Evolutionary conservation across 2,329 filamentous ascomycete genomes (phyloP).

Genomic region (Pseudogymnoascus sp.): DNA sequence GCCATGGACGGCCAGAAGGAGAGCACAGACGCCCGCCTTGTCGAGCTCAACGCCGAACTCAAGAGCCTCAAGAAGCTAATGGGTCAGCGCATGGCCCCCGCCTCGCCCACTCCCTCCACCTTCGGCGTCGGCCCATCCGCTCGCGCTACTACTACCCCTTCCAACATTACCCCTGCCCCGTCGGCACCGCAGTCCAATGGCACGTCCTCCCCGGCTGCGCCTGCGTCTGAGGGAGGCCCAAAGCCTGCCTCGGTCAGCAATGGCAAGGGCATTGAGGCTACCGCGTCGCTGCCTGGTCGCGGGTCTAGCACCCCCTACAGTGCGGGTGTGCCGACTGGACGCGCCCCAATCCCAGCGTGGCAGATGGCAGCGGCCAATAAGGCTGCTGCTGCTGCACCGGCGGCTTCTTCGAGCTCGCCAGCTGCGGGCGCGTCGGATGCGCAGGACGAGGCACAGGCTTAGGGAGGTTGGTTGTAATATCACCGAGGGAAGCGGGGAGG

Average conservation of each 20-base stretch:
- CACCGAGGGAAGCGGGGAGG: neutral
- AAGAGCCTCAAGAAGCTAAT: slow-evolving; percentile 89
- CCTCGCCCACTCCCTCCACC: slow-evolving; percentile 22
- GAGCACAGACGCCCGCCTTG: slow-evolving; percentile 67
- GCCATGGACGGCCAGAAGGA: slow-evolving; percentile 84
- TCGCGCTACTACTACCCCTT: slow-evolving; percentile 16
- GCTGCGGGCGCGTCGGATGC: neutral
- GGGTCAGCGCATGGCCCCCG: slow-evolving; percentile 48
- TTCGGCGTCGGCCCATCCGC: slow-evolving; percentile 23
- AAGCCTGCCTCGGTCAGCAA: slow-evolving; percentile 28
- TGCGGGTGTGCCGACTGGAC: slow-evolving; percentile 40
- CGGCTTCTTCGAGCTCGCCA: neutral
- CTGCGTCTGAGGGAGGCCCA: slow-evolving; percentile 12
- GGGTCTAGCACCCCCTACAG: slow-evolving; percentile 39
- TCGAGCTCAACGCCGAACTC: slow-evolving; percentile 78
- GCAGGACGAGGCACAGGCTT: neutral
- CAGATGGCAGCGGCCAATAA: slow-evolving; percentile 63
- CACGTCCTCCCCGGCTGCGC: slow-evolving; percentile 15
- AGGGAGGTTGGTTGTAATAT: neutral
- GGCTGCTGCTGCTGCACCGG: slow-evolving; percentile 13
- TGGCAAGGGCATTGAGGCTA: slow-evolving; percentile 23
- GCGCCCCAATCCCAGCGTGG: slow-evolving; percentile 70
- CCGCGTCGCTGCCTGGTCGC: slow-evolving; percentile 28
- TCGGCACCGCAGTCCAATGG: slow-evolving; percentile 13
- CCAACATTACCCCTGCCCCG: neutral